Evolutionary conservation across 768 basidiomycete genomes (phyloP), one percentile per base, ranked within the genome.

Genomic region (Psilocybe cubensis): DNA sequence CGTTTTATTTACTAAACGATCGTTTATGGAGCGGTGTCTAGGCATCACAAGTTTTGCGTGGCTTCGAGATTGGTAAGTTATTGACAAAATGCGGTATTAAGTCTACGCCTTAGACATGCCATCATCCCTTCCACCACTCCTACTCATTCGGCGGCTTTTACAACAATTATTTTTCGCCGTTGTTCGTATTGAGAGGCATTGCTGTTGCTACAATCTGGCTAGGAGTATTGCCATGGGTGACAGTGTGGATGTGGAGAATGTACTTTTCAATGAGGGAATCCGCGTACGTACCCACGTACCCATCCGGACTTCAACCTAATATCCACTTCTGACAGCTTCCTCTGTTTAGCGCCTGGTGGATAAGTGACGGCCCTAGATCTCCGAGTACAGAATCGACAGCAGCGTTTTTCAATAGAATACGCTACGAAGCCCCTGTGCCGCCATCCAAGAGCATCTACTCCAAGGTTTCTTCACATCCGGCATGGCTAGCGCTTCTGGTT

Each of bases 101-200:
- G 94, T 96, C 27, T 97, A 96, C 71, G 87, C 91, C 12, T 72
- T 83, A 25, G 83, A 93, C 68, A 96, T 96, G 91, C 94, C 94
- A 1, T 69, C 78, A 17, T 77, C 82, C 41, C 77, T 97, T 11
- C 94, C 94, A 0, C 72, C 84, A 6, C 67, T 87, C 23, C 80
- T 94, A 23, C 79, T 96, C 57, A 60, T 87, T 40, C 83, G 86
- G 40, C 86, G 89, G 52, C 74, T 94, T 25, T 76, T 84, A 2
- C 86, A 88, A 47, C 91, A 93, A 66, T 67, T 82, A 1, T 72
- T 89, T 46, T 82, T 82, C 60, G 80, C 75, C 0, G 46, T 87
- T 3, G 64, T 86, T 92, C 60, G 78, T 79, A 18, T 51, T 92
- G 2, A 79, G 96, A 40, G 89, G 86, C 0, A 70, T 89, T 11